phyloP scores from a whole-genome alignment of 1,139 yeast genomes.

The Hansenula sp. region DNA sequence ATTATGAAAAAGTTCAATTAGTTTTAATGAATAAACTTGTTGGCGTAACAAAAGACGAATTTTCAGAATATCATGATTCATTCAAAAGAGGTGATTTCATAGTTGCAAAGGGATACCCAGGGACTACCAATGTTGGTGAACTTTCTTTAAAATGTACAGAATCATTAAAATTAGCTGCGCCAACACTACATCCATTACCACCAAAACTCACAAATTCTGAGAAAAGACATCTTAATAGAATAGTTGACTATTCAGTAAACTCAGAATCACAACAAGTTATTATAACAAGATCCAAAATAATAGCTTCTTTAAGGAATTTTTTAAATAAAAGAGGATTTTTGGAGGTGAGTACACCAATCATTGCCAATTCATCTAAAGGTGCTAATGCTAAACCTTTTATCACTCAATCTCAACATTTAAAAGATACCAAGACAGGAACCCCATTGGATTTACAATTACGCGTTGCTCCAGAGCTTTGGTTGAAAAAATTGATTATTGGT shows the following conservation, averaged over 20 bases:
- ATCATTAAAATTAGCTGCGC: constrained; percentile 52
- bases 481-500: constrained; percentile 72
- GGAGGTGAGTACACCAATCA: constrained; percentile 86
- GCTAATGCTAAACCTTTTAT: constrained; percentile 85
- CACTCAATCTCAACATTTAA: constrained; percentile 50
- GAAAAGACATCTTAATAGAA: constrained; percentile 63
- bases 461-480: constrained; percentile 94
- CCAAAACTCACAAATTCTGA: constrained; percentile 50
- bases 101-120: constrained; percentile 62
- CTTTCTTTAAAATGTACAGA: constrained; percentile 60
- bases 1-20: constrained; percentile 49
- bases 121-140: constrained; percentile 74
- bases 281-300: constrained; percentile 48
- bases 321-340: constrained; percentile 54
- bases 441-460: constrained; percentile 51
- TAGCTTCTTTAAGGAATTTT: constrained; percentile 52
- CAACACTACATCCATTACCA: constrained; percentile 72
- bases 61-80: constrained; percentile 38
- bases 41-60: constrained; percentile 36
- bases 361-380: constrained; percentile 72
- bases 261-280: constrained; percentile 43
- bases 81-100: constrained; percentile 72
- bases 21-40: constrained; percentile 52
- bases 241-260: constrained; percentile 69
- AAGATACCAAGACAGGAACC: constrained; percentile 25